Evolutionary conservation across 225 moss, liverwort and hornwort species (phyloP), one percentile per base, ranked within the genome.

Genomic region (Straminergon stramineum): DNA sequence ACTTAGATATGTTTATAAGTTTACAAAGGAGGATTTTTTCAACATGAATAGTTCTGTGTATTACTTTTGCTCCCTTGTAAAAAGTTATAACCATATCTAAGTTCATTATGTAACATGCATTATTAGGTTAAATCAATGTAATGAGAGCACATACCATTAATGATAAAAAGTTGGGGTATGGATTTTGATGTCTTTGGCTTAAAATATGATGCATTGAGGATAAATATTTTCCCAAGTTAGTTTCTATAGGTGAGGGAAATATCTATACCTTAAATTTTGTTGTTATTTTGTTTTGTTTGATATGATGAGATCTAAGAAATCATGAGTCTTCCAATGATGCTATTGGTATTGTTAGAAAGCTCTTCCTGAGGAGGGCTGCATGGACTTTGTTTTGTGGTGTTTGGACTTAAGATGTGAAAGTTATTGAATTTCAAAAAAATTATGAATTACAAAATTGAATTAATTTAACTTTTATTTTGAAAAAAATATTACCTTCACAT

Each of bases 231-330:
- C 7, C 2, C 7, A 57, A 78, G 37, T 55, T 35, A 35, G 34
- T n/a, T n/a, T 11, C 26, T 0, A 7, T 0, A 27, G 0, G n/a
- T 53, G 26, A n/a, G 17, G 17, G 8, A 79, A 79, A 37, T 79
- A 26, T 48, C 48, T 48, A 48, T 48, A 48, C 48, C 48, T 48
- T 7, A 48, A 48, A 48, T 48, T 48, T 48, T 9, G 9, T 48
- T 48, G 48, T 48, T 48, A 10, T 48, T 48, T 48, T 48, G 48
- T 48, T 48, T 48, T 48, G 48, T 48, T 48, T 2, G 48, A 48
- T 48, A 48, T 9, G 9, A 48, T 48, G 48, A 48, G 9, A 48
- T 48, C 48, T 48, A 48, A 48, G 48, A 48, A 48, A 48, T 10
- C 48, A 9, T 48, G 48, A 48, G 48, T 48, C 7, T 48, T 9